Evolutionary conservation across 208 protist genomes (phyloP).

Genomic region (Zelonia costaricensis): DNA sequence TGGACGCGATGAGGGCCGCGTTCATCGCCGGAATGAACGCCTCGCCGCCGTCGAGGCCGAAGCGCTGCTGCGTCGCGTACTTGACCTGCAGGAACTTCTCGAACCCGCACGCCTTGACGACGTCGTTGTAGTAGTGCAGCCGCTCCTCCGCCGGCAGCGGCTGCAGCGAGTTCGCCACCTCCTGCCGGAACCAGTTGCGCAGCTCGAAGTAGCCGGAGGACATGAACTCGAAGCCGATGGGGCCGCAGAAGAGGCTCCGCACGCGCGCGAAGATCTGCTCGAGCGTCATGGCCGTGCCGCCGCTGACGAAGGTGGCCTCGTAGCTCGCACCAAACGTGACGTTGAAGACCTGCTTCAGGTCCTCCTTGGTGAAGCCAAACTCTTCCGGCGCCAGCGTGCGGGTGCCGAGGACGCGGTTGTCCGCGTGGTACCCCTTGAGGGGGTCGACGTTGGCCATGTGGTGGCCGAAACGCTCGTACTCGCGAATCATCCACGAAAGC

Average conservation of each 20-base stretch:
- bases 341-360: constrained; percentile 80
- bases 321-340: constrained; percentile 78
- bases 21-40: constrained; percentile 96
- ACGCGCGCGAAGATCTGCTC: constrained; percentile 76
- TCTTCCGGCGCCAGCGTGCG: constrained; percentile 51
- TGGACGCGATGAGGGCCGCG: constrained; percentile 84
- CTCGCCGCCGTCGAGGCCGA: constrained; percentile 97
- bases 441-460: constrained; percentile 80
- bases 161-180: constrained; percentile 78
- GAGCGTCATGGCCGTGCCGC: constrained; percentile 73
- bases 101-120: constrained; percentile 92
- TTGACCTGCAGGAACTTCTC: constrained; percentile 94
- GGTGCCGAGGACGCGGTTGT: constrained; percentile 22
- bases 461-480: constrained; percentile 89
- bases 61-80: constrained; percentile 95
- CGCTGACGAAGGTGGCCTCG: constrained; percentile 73
- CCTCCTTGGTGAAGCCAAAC: constrained; percentile 85
- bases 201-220: constrained; percentile 93
- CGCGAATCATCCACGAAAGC: constrained; percentile 88
- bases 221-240: constrained; percentile 97
- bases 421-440: constrained; percentile 33
- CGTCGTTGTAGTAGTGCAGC: constrained; percentile 63
- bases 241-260: constrained; percentile 87
- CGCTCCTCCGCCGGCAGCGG: constrained; percentile 62
- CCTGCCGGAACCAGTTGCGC: constrained; percentile 95